phyloP scores from a whole-genome alignment of 176 grass and related monocot species.

The Tillandsia leiboldiana region DNA sequence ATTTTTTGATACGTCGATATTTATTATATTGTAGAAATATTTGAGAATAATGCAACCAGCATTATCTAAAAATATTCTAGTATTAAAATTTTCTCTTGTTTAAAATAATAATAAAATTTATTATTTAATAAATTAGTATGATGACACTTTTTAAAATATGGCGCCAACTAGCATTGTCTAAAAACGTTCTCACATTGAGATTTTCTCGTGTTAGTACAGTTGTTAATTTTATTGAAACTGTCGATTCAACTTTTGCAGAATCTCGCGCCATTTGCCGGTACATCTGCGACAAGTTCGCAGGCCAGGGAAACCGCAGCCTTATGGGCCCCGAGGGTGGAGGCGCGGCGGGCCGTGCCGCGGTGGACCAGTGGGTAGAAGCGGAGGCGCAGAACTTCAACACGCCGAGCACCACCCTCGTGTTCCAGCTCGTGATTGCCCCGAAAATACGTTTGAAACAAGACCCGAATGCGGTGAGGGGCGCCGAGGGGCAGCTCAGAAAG shows the following conservation, averaged over 20 bases:
- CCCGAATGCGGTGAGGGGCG: background rate
- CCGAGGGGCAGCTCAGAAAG: background rate
- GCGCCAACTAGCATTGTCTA: too few relatives aligned
- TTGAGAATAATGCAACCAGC: too few relatives aligned
- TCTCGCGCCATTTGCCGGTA: slow-evolving; percentile 18
- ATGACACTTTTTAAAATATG: too few relatives aligned
- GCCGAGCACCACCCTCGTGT: background rate
- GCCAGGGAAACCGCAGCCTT: slow-evolving; percentile 2
- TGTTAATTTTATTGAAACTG: background rate
- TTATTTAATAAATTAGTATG: too few relatives aligned
- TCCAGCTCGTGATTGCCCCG: slow-evolving; percentile 12
- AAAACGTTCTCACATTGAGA: background rate
- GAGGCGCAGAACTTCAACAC: slow-evolving; percentile 12
- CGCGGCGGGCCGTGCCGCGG: background rate
- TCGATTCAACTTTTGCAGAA: background rate
- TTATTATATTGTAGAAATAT: too few relatives aligned
- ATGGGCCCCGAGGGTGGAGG: slow-evolving; percentile 1
- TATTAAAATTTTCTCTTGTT: too few relatives aligned
- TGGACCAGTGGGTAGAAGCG: slow-evolving; percentile 17
- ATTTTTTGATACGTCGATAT: too few relatives aligned
- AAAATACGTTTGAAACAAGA: slow-evolving; percentile 4
- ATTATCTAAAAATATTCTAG: too few relatives aligned
- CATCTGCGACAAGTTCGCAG: slow-evolving; percentile 10
- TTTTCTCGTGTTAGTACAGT: background rate
- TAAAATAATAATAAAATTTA: too few relatives aligned